phyloP scores from a whole-genome alignment of 129 eudicot genomes.

The Dittrichia graveolens region DNA sequence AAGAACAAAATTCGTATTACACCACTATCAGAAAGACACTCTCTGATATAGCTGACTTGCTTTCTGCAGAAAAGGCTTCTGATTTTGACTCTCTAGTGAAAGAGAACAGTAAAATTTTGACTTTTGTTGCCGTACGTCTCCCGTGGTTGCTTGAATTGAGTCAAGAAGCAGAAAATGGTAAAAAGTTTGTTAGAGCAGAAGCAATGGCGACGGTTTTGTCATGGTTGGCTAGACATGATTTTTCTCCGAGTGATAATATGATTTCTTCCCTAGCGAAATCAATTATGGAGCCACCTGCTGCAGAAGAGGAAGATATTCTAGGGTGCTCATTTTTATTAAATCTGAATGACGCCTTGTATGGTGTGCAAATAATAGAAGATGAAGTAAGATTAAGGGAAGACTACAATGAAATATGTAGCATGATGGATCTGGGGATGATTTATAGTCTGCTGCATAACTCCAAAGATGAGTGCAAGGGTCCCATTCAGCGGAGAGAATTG shows the following conservation, averaged over 20 bases:
- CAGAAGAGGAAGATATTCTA: conserved; percentile 78
- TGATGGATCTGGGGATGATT: conserved; percentile 94
- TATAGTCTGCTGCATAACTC: conserved; percentile 79
- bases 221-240: conserved; percentile 79
- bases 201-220: conserved; percentile 62
- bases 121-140: conserved; percentile 73
- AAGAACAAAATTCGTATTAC: conserved; percentile 41
- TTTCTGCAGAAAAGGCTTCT: conserved; percentile 45
- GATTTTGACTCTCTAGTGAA: conserved; percentile 59
- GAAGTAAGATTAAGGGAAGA: conserved; percentile 64
- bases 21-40: conserved; percentile 47
- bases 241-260: conserved; percentile 77
- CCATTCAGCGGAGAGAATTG: conserved; percentile 76
- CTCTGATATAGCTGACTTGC: conserved; percentile 57
- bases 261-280: conserved; percentile 71
- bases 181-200: conserved; percentile 53
- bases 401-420: conserved; percentile 77
- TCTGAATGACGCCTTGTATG: conserved; percentile 79
- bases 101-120: conserved; percentile 63
- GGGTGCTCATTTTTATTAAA: conserved; percentile 86
- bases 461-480: conserved; percentile 62
- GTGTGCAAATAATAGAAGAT: conserved; percentile 87
- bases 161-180: conserved; percentile 46
- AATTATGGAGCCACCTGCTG: conserved; percentile 80
- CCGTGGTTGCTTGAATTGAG: conserved; percentile 84